Base-by-base conservation (phyloP, 306 rosid genomes). In the Quercus gilva region DNA sequence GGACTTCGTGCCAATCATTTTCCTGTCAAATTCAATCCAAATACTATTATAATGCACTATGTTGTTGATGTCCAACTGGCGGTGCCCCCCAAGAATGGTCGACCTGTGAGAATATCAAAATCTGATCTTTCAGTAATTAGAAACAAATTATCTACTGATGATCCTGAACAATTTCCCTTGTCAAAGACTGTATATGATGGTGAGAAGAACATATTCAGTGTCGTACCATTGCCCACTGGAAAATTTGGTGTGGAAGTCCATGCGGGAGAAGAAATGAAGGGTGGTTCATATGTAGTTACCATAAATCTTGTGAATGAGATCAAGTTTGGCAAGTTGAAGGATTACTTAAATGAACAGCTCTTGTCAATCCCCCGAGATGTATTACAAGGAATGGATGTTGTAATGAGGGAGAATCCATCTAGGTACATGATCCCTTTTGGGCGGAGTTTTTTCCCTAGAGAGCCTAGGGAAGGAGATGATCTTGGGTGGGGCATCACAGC, bases 331-430 rank as follows among this genome's bases (percentile, higher is more conserved):
- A 89, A 83, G 89, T 59, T 92, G 83, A 80, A 69, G 81, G 89
- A 92, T 37, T 92, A 89, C 76, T 78, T 92, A n/a, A 77, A 81
- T 23, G 89, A 85, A 43, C 69, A 64, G 14, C 67, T 75, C 20
- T 52, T 69, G 35, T 56, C 88, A 10, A 60, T 79, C 52, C 97
- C 97, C 23, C 87, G 96, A 73, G 94, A 92, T 33, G 85, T 92
- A 77, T 82, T 92, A 63, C 97, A 91, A 80, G 91, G 92, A 25
- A 65, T 92, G 97, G 94, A 91, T 79, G 75, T 91, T 74, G 96
- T 89, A 61, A 73, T 92, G 79, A 92, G 88, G 84, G 91, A 92
- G 81, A 92, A 89, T 80, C 94, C 96, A 5, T 57, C 84, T 17
- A 84, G 89, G 76, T 67, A 73, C 11, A 82, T 90, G 76, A 67